Percentiles rank a stretch among this genome's conserved stretches.
These are phyloP conservation scores for Naegleria lovaniensis DNA, from an alignment of 208 protist genomes.

Conservation along the genomic window DNA sequence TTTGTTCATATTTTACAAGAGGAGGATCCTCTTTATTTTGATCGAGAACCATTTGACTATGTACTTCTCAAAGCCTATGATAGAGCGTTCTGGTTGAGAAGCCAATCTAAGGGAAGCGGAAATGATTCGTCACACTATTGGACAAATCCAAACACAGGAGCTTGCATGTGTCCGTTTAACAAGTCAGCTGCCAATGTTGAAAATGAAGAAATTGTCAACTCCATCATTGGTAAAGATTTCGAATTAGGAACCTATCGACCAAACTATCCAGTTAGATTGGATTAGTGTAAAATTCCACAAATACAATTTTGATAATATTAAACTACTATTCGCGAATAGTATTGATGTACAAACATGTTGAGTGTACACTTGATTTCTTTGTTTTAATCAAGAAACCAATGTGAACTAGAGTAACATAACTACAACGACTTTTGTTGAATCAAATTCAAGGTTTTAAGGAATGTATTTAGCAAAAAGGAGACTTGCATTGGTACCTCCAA, in stretches of 20 bases:
- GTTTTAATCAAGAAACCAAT: too few species aligned
- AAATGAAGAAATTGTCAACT: not conserved
- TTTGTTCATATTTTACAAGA: conserved; percentile 11
- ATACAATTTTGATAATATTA: too few species aligned
- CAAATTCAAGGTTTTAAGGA: too few species aligned
- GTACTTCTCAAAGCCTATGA: not conserved
- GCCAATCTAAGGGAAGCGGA: not conserved
- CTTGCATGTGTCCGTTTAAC: not conserved
- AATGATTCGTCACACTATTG: not conserved
- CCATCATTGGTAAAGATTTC: not conserved
- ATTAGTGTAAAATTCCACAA: not conserved
- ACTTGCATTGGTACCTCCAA: conserved; percentile 83
- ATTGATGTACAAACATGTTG: too few species aligned
- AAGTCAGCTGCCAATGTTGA: not conserved
- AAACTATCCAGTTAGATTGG: not conserved
- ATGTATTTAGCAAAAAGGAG: not conserved
- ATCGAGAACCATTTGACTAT: not conserved
- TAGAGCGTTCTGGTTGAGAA: conserved; percentile 19
- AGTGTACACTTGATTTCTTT: too few species aligned
- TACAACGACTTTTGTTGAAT: too few species aligned
- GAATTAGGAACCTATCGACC: not conserved
- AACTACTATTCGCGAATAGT: too few species aligned
- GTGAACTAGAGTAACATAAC: too few species aligned
- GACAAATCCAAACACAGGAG: not conserved
- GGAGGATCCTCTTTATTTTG: not conserved